Evolutionary conservation across 208 protist genomes (phyloP), one percentile per base, ranked within the genome.

Genomic region (Leishmania guyanensis): DNA sequence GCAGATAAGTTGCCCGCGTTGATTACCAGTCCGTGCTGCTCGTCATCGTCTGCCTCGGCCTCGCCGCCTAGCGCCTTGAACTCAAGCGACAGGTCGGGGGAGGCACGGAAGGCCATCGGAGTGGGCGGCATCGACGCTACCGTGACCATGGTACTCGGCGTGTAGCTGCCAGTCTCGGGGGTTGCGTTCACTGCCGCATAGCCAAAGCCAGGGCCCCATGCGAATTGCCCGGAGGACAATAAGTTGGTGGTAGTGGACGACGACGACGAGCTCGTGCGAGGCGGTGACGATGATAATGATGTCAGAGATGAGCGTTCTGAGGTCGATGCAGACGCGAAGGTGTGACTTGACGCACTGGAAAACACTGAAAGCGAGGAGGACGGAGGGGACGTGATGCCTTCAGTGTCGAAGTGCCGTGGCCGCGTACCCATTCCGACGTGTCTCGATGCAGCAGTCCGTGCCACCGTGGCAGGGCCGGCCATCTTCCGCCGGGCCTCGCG

Each of bases 71-170:
- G 36, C 48, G 29, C 65, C 51, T 26, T 56, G 29, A 20, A 39
- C 60, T 58, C 66, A 9, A 50, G 62, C 29, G 43, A 43, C n/a
- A 46, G 2, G 26, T 73, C 78, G 69, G 48, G 48, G 10, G 12
- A 54, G n/a, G 22, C 22, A 20, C 29, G 68, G 58, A 81, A 81
- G 26, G 78, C 5, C 50, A 22, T 73, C 33, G 78, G 78, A 20
- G 78, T 81, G 4, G 78, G 51, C 29, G 78, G 78, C 69, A 75
- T 74, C 26, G 65, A 76, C 68, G 36, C 46, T 22, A 26, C 73
- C 39, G 54, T 65, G 16, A 64, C n/a, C 33, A 50, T 33, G 36
- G 56, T 50, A 62, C 54, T 77, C 54, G 73, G 73, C 29, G 53
- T 29, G 51, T 50, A 10, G 53, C 73, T 65, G 53, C 22, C 54